Evolutionary conservation across 345 rosid species (phyloP), one percentile per base, ranked within the genome.

Genomic region (Populus deltoides): DNA sequence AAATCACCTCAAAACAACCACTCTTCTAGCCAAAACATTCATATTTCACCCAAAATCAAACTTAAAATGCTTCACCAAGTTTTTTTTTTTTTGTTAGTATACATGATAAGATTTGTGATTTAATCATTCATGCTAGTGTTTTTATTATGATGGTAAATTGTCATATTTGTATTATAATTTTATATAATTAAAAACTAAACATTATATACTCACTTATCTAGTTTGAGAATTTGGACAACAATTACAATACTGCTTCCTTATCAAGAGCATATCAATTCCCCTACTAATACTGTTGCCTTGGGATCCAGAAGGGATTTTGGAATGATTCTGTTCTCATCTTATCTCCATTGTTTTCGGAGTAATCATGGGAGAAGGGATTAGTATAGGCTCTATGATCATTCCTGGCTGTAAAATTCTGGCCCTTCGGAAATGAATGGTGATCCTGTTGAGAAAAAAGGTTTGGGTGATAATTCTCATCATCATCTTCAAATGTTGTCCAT

Each of bases 401-500:
- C 24, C 0, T 53, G 24, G 59, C 24, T 6, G 59, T 53, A n/a
- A 20, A 53, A 20, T 53, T 53, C 27, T 71, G 27, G 39, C 47
- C 66, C 33, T 8, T 66, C 6, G 72, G 39, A 16, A 33, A 38
- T 13, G 72, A 38, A 39, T 51, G n/a, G 27, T 76, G 55, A 18
- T 31, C 20, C 8, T 25, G 36, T 63, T 45, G 73, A 16, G 86
- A 81, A 77, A 91, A 91, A 59, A 90, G 86, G 76, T 89, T 90
- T 7, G 91, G 92, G 77, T 86, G 93, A 75, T 66, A 78, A 49
- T 90, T 90, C 80, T 89, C 90, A 31, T 81, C 88, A 12, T 90
- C 91, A 33, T 33, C 36, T 27, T 88, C 93, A 70, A 90, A 90
- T 1, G 90, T 88, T 7, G 88, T 85, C 97, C 97, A 90, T 41